phyloP scores from a whole-genome alignment of 1,284 basidiomycete species.

The Bondarzewia mesenterica region DNA sequence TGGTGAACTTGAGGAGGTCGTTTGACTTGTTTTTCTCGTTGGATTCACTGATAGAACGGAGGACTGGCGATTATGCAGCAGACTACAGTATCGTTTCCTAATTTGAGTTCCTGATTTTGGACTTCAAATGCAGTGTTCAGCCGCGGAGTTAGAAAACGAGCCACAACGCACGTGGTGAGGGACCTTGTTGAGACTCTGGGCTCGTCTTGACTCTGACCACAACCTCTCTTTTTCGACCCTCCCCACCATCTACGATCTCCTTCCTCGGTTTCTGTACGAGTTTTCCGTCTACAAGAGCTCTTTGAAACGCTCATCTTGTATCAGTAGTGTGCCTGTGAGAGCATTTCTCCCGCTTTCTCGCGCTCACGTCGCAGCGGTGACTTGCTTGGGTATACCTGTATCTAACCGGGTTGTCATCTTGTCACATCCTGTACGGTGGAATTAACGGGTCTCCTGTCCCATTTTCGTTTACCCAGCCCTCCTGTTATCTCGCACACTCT shows the following conservation, averaged over 20 bases:
- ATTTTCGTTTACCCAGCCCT: slow-evolving; percentile 12
- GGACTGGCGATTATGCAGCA: not conserved
- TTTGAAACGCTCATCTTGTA: slow-evolving; percentile 6
- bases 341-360: slow-evolving; percentile 2
- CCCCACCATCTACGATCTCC: not conserved
- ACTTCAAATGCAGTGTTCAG: too few species aligned
- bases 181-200: too few species aligned
- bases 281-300: not conserved
- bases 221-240: not conserved
- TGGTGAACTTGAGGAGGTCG: too few species aligned
- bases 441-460: slow-evolving; percentile 5
- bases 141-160: too few species aligned
- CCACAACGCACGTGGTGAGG: not conserved
- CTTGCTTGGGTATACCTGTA: slow-evolving; percentile 10
- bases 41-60: not conserved
- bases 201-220: not conserved
- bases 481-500: slow-evolving; percentile 13
- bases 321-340: slow-evolving; percentile 11
- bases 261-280: not conserved
- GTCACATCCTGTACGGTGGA: slow-evolving; percentile 11
- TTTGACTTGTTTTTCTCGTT: too few species aligned
- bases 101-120: too few species aligned
- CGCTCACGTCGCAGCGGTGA: slow-evolving; percentile 11
- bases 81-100: too few species aligned
- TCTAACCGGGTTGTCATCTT: slow-evolving; percentile 13